These are phyloP conservation scores for Epichloe glyceriae DNA, from an alignment of 2,329 filamentous ascomycete species.

Conservation along the genomic window DNA sequence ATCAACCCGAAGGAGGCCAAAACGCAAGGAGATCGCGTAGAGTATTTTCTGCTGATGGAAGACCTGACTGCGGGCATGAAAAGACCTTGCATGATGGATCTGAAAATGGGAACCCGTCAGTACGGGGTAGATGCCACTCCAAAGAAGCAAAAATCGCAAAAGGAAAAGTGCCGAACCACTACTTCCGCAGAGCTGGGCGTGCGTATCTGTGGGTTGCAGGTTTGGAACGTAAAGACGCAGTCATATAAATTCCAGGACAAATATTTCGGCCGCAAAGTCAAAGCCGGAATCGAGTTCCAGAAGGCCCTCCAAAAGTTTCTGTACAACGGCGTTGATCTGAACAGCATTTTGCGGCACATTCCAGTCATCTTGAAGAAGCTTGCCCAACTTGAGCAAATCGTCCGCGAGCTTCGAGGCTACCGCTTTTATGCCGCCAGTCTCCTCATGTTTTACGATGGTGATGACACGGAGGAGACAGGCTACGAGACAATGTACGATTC, in stretches of 20 bases:
- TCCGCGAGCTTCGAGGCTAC: slow-evolving; percentile 67
- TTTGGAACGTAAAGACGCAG: slow-evolving; percentile 78
- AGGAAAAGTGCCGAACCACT: slow-evolving; percentile 81
- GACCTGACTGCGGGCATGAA: slow-evolving; percentile 96
- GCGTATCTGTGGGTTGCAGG: slow-evolving; percentile 87
- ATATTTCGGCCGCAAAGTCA: slow-evolving; percentile 83
- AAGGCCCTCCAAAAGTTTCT: slow-evolving; percentile 79
- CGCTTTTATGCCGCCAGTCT: slow-evolving; percentile 92
- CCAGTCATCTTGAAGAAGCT: slow-evolving; percentile 79
- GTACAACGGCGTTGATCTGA: slow-evolving; percentile 73
- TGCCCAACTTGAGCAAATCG: slow-evolving; percentile 68
- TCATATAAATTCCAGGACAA: slow-evolving; percentile 96
- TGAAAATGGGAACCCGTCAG: slow-evolving; percentile 97
- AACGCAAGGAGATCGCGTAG: slow-evolving; percentile 53
- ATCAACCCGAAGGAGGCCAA: slow-evolving; percentile 50
- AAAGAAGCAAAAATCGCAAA: slow-evolving; percentile 88
- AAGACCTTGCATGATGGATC: slow-evolving; percentile 86
- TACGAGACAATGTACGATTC: slow-evolving; percentile 43
- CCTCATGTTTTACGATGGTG: slow-evolving; percentile 93
- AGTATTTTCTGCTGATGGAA: slow-evolving; percentile 87
- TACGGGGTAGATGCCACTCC: slow-evolving; percentile 85
- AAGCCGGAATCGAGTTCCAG: slow-evolving; percentile 80
- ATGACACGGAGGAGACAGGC: slow-evolving; percentile 35
- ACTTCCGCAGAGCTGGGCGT: slow-evolving; percentile 88
- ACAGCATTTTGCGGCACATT: slow-evolving; percentile 74